Base-by-base conservation (phyloP, 768 basidiomycete species). In the Lentinula guzmanii region DNA sequence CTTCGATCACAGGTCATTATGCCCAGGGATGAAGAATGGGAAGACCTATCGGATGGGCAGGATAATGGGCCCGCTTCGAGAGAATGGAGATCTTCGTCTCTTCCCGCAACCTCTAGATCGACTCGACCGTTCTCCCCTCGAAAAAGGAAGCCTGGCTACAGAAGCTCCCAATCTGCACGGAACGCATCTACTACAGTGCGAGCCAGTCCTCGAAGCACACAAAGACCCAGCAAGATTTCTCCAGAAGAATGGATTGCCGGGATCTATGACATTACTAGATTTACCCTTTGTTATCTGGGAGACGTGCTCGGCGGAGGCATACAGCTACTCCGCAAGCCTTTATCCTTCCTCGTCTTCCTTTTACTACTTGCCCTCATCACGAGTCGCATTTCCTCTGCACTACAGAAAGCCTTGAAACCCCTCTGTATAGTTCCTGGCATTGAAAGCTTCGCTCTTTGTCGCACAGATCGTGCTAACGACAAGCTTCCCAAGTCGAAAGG, bases 341-440 rank as follows among this genome's bases (percentile, higher is more conserved):
- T 91, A 13, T 78, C 79, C 5, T 56, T 86, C 62, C 65, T 86
- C 39, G 65, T 87, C 24, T 79, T 80, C 62, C 34, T 86, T 9
- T 84, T 75, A 72, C 63, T 86, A 63, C 72, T 89, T 37, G 74
- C 81, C 6, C 65, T 80, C 60, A 64, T 83, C 63, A 52, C 82
- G 6, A 70, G 68, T n/a, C 66, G 69, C 37, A 70, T 86, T 52
- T 75, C 78, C 7, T 52, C 66, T 5, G 77, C 77, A 0, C 56
- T 91, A 59, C 75, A 75, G n/a, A 67, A 71, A 3, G 77, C 79
- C 0, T 74, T 88, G 60, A 68, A 77, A 2, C 89, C 90, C 0
- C 52, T 90, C 1, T 91, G 90, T 70, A 71, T 77, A 52, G 43
- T 91, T 13, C 90, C 90, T 2, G 77, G 82, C 15, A 69, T 90